Conservation (phyloP, 768 basidiomycete genomes). For the Amanita muscaria region DNA sequence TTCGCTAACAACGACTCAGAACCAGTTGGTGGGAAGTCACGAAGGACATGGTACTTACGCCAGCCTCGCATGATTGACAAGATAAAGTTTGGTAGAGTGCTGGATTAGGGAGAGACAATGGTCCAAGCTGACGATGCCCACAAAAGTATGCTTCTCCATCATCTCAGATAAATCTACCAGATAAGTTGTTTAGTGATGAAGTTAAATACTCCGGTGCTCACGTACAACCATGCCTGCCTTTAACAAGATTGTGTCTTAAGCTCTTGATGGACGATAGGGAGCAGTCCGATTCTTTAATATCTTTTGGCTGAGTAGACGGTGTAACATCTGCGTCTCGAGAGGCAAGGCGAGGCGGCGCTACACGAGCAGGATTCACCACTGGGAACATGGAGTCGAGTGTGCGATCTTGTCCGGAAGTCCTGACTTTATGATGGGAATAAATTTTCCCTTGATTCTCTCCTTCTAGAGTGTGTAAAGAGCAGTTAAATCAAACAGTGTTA, state of each 20-base stretch:
- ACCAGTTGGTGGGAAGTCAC: neutral
- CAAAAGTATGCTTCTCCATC: constrained; percentile 80
- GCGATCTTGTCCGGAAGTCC: constrained; percentile 78
- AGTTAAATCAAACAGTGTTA: neutral
- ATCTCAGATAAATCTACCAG: constrained; percentile 71
- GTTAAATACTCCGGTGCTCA: constrained; percentile 3
- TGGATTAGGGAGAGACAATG: constrained; percentile 78
- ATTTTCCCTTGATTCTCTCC: constrained; percentile 36
- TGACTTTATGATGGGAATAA: constrained; percentile 83
- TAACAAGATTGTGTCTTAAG: constrained; percentile 50
- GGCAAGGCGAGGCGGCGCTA: neutral
- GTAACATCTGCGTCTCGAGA: constrained; percentile 14
- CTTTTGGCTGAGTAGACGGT: constrained; percentile 27
- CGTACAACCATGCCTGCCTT: constrained; percentile 65
- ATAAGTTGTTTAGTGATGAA: neutral
- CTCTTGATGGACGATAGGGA: constrained; percentile 64
- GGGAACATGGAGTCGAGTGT: constrained; percentile 96
- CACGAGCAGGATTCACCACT: constrained; percentile 44
- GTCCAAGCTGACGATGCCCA: constrained; percentile 78
- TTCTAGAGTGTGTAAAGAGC: constrained; percentile 2
- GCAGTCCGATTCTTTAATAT: constrained; percentile 71
- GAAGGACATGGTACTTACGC: constrained; percentile 47
- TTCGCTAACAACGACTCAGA: constrained; percentile 42
- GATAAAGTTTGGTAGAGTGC: constrained; percentile 79
- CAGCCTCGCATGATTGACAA: constrained; percentile 77